Evolutionary conservation across 352 stramenopile species (phyloP), one percentile per base, ranked within the genome.

Genomic region (Elongisporangium undulatum): DNA sequence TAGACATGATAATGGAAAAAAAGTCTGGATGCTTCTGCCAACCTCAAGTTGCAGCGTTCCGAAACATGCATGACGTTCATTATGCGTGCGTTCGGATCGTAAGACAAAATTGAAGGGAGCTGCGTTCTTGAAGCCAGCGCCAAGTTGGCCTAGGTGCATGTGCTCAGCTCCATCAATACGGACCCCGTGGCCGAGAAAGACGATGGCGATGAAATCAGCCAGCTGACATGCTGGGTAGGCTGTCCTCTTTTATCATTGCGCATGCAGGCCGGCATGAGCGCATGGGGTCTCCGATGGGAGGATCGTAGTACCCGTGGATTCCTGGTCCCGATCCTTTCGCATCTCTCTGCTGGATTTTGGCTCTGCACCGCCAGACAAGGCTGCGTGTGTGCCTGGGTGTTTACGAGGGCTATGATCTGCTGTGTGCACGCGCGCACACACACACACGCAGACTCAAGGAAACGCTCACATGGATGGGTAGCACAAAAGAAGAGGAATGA

Each of bases 301-400:
- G n/a, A 52, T 51, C 62, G 41, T 26, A 51, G 56, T 62, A 19
- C 65, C 51, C 22, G 23, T 48, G 21, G 60, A 65, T 61, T 72
- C 62, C 53, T 49, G 22, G 53, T 66, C 61, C 2, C 23, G 23
- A 26, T 26, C 23, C 23, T 26, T 26, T 26, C 23, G 23, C 23
- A 26, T 26, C 23, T 26, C 23, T 2, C 23, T n/a, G n/a, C 23
- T 26, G 23, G 23, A 50, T 50, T 50, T 50, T 16, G 13, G 41
- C 2, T 19, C 41, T 50, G 2, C 41, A 19, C 13, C 13, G n/a
- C 41, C 41, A 50, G 41, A 16, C 41, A 26, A 26, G 23, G 23
- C 23, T 26, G 23, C 23, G 5, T 26, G 23, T 26, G n/a, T 26
- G 23, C n/a, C n/a, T 26, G 23, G 2, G 23, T 26, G 23, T 26